Base-by-base conservation (phyloP, 2,329 filamentous ascomycete species). In the Colletotrichum karsti region DNA sequence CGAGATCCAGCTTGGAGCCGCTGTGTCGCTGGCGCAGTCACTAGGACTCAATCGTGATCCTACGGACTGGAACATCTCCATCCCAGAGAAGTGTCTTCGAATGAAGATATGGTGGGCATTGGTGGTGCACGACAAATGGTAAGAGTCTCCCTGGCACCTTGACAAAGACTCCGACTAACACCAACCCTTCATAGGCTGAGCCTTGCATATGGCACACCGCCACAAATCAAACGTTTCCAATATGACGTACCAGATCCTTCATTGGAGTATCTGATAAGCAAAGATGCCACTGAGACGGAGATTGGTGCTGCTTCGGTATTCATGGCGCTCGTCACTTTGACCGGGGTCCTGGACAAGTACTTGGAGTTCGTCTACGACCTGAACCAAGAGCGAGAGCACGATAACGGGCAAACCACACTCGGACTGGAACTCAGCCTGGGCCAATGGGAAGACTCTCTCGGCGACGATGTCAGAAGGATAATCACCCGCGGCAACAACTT, bases 41-140 rank as follows among this genome's bases (percentile, higher is more conserved):
- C 75, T 89, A 0, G 87, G 87, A 0, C 74, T 89, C 3, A 88
- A 90, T 69, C 81, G 85, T 7, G 81, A 87, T 50, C 85, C 87
- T 0, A 74, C 80, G 1, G 76, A 76, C 4, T 90, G 87, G 87
- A 82, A 84, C 55, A 85, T 89, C 13, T 78, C 84, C 0, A 71
- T 78, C 4, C 73, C 79, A 0, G 86, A 89, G 69, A 88, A 89
- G 72, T 76, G 78, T n/a, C 70, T 87, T 4, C 75, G 87, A 33
- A 84, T 88, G 72, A 80, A 83, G 61, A 83, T 88, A 4, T 89
- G 87, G 87, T 88, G 87, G 87, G 79, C 81, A 7, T 72, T 89
- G 1, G 69, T 87, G 7, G 78, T 89, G 10, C 83, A 88, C 56
- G 87, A 90, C 71, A 80, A 83, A 60, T 89, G 87, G 87, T 87